Evolutionary conservation across 1,139 yeast species (phyloP).

Genomic region (Saccharomyces hybrid): DNA sequence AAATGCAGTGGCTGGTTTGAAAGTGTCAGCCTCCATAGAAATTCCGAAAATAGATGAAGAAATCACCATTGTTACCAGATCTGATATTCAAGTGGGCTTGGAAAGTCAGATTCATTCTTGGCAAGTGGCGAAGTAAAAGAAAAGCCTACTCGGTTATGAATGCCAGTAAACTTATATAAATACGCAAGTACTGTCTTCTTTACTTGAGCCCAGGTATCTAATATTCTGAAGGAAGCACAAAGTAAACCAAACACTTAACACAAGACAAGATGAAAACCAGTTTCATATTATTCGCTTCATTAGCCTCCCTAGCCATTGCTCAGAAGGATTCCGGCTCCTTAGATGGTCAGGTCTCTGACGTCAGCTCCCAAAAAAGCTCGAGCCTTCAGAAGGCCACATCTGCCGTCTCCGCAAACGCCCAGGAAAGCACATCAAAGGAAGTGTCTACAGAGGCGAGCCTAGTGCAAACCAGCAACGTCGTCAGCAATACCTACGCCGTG

Average conservation of each 20-base stretch:
- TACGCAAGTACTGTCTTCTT: neutral
- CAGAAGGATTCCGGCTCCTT: neutral
- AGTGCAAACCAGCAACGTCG: neutral
- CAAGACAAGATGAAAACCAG: conserved; percentile 2
- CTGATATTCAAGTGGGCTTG: neutral
- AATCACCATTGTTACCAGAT: neutral
- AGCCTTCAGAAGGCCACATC: neutral
- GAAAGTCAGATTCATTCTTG: neutral
- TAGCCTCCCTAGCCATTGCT: neutral
- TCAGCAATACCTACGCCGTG: conserved; percentile 10
- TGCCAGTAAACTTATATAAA: neutral
- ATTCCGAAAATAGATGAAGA: neutral
- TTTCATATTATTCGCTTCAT: conserved; percentile 1
- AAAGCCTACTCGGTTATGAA: neutral
- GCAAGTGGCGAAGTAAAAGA: neutral
- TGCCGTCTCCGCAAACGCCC: neutral
- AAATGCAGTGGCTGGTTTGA: neutral
- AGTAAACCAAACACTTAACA: neutral
- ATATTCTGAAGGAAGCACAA: neutral
- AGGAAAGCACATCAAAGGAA: neutral
- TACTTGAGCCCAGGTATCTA: neutral
- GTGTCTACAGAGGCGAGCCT: neutral
- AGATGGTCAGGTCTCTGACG: conserved; percentile 1
- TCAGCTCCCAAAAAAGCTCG: neutral
- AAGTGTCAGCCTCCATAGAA: neutral